Evolutionary conservation across 2,329 filamentous ascomycete species (phyloP).

Genomic region (Colletotrichum viniferum): DNA sequence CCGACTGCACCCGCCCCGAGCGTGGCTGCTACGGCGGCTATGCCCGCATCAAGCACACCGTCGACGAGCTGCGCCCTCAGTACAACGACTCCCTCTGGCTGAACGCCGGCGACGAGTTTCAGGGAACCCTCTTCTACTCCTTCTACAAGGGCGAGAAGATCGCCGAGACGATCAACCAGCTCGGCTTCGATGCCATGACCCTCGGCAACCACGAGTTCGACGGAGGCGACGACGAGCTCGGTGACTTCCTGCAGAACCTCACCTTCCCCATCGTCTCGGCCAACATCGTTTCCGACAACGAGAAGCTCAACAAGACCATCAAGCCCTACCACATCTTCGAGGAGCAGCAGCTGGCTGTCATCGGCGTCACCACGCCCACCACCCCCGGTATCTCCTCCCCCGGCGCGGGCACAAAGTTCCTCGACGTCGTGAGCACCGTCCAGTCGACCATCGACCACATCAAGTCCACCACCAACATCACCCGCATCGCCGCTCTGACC

Average conservation of each 20-base stretch:
- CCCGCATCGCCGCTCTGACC: constrained; percentile 68
- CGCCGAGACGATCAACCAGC: constrained; percentile 66
- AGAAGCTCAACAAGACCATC: constrained; percentile 64
- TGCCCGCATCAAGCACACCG: constrained; percentile 64
- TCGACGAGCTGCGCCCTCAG: constrained; percentile 59
- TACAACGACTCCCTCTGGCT: constrained; percentile 67
- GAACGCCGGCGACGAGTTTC: constrained; percentile 73
- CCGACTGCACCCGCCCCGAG: constrained; percentile 61
- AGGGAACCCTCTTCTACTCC: constrained; percentile 70
- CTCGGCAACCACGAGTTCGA: constrained; percentile 73
- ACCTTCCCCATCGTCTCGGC: constrained; percentile 69
- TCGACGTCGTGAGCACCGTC: constrained; percentile 60
- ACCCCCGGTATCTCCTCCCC: constrained; percentile 64
- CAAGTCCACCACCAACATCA: constrained; percentile 64
- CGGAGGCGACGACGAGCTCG: constrained; percentile 65
- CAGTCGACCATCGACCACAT: constrained; percentile 68
- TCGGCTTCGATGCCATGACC: constrained; percentile 72
- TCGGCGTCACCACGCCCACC: constrained; percentile 67
- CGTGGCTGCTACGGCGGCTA: constrained; percentile 69
- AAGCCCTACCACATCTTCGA: constrained; percentile 70
- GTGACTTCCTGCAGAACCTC: constrained; percentile 64
- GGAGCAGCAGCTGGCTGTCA: constrained; percentile 64
- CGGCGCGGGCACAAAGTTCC: constrained; percentile 61
- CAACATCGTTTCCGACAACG: constrained; percentile 66
- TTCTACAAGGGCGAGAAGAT: constrained; percentile 73